Evolutionary conservation across 345 rosid genomes (phyloP).

Genomic region (Stellera chamaejasme): DNA sequence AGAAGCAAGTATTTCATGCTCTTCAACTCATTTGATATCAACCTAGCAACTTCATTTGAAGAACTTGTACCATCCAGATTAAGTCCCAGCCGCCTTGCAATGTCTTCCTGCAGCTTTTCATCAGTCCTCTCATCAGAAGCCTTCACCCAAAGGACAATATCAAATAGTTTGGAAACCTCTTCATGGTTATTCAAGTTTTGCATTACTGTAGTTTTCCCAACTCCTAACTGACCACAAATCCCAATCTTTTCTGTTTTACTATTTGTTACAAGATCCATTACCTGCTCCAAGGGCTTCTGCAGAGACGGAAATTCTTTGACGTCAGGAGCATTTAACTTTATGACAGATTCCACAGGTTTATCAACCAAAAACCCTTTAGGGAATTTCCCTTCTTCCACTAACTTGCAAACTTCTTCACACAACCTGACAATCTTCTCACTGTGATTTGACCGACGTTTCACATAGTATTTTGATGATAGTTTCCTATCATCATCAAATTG

Average conservation of each 20-base stretch:
- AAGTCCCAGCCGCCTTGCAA: conserved; percentile 15
- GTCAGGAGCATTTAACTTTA: conserved; percentile 13
- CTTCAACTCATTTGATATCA: conserved; percentile 20
- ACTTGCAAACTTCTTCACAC: conserved; percentile 8
- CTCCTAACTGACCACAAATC: conserved; percentile 25
- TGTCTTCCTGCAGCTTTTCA: conserved; percentile 19
- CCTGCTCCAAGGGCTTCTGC: conserved; percentile 8
- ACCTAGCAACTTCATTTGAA: conserved; percentile 9
- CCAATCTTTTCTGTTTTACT: conserved; percentile 15
- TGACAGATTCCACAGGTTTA: conserved; percentile 11
- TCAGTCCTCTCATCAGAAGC: conserved; percentile 7
- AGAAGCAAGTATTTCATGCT: conserved; percentile 22
- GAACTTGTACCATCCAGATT: conserved; percentile 1
- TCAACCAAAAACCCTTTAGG: conserved; percentile 12
- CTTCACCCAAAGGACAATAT: conserved; percentile 22
- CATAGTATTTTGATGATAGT: conserved; percentile 1
- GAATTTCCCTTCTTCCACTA: conserved; percentile 14
- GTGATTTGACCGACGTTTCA: conserved; percentile 6
- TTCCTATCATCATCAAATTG: not conserved
- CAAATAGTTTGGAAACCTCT: conserved; percentile 19
- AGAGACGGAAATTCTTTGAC: conserved; percentile 14
- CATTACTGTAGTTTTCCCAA: conserved; percentile 30
- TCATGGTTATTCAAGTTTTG: conserved; percentile 25
- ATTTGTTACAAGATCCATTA: conserved; percentile 11
- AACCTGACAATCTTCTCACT: conserved; percentile 17